Conservation (phyloP, 495 filamentous ascomycete species). For the Hypoxylon intermedium region DNA sequence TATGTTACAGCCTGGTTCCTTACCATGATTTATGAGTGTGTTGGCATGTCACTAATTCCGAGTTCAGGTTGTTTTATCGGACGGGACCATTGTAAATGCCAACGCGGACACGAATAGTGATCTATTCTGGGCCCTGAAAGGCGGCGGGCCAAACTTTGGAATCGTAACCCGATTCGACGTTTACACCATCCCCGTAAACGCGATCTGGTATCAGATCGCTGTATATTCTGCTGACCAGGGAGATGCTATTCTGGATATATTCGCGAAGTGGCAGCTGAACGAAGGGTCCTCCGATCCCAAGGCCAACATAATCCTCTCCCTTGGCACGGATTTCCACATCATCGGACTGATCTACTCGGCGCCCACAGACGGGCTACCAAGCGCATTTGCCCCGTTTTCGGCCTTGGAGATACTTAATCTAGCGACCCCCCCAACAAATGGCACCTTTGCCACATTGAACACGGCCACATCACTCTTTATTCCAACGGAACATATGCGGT, state of each 20-base stretch:
- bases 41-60: neutral
- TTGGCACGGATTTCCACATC: neutral
- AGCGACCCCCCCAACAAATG: slow-evolving; percentile 6
- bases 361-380: slow-evolving; percentile 1
- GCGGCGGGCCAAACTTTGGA: slow-evolving; percentile 60
- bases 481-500: neutral
- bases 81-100: slow-evolving; percentile 54
- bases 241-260: slow-evolving; percentile 19
- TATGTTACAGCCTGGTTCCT: slow-evolving; percentile 20
- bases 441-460: slow-evolving; percentile 10
- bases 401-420: neutral
- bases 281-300: slow-evolving; percentile 23
- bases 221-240: slow-evolving; percentile 20
- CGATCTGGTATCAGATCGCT: slow-evolving; percentile 33
- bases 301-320: slow-evolving; percentile 7
- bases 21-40: neutral
- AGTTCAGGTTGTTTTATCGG: slow-evolving; percentile 48
- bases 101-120: slow-evolving; percentile 50
- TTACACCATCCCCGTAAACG: slow-evolving; percentile 31
- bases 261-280: slow-evolving; percentile 27
- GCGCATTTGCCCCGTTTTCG: slow-evolving; percentile 15
- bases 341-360: slow-evolving; percentile 15
- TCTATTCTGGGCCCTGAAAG: slow-evolving; percentile 61
- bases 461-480: neutral
- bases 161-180: slow-evolving; percentile 59